These are phyloP conservation scores for Telfairia occidentalis DNA, from an alignment of 331 rosid species.

Conservation along the genomic window DNA sequence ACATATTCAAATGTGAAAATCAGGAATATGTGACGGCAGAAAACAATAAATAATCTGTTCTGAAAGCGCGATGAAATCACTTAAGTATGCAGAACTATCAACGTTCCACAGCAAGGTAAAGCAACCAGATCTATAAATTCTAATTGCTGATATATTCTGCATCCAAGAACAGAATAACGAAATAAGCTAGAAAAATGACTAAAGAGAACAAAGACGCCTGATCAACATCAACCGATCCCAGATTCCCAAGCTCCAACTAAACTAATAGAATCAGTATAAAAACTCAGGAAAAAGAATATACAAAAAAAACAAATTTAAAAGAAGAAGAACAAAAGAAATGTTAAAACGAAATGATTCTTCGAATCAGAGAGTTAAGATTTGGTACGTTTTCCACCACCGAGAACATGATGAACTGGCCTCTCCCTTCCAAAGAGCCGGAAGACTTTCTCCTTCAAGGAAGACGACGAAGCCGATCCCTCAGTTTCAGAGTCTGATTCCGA, in stretches of 20 bases:
- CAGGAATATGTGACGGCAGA: neutral
- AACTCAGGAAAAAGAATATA: neutral
- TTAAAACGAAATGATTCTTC: neutral
- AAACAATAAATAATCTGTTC: neutral
- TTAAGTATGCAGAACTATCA: neutral
- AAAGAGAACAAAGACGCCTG: neutral
- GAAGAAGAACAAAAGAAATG: slow-evolving; percentile 1
- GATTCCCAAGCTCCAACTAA: neutral
- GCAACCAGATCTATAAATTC: neutral
- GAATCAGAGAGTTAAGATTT: neutral
- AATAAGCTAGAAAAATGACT: neutral
- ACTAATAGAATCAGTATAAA: neutral
- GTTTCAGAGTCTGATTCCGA: slow-evolving; percentile 41
- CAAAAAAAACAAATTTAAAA: neutral
- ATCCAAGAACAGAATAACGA: neutral
- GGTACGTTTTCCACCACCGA: slow-evolving; percentile 96
- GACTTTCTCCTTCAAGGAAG: slow-evolving; percentile 37
- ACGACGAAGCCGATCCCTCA: slow-evolving; percentile 26
- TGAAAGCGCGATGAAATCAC: neutral
- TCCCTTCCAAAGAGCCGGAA: slow-evolving; percentile 77
- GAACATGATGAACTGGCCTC: slow-evolving; percentile 59
- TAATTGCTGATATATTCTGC: neutral
- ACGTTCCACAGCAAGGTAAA: neutral
- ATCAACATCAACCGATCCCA: neutral
- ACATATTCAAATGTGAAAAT: neutral